Percentiles rank a stretch among this genome's conserved stretches.
These are phyloP conservation scores for Blastobotrys illinoisensis DNA, from an alignment of 1,139 yeast species.

Conservation along the genomic window DNA sequence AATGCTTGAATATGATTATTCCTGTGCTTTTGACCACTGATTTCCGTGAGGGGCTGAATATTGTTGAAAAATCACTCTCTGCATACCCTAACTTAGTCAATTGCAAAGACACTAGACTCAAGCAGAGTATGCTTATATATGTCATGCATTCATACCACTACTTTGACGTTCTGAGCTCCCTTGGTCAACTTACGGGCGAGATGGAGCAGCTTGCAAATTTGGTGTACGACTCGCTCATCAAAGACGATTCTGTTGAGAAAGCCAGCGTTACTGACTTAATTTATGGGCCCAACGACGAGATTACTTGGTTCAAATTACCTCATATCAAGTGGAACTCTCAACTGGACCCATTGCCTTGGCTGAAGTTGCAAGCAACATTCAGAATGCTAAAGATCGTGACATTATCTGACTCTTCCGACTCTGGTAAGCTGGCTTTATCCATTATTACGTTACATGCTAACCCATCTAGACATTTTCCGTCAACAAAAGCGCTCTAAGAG, in stretches of 20 bases:
- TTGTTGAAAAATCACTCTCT: background rate
- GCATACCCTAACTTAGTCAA: constrained; percentile 1
- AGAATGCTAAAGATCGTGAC: background rate
- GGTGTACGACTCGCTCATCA: background rate
- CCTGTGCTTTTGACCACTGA: constrained; percentile 3
- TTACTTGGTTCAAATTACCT: background rate
- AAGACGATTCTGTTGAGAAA: background rate
- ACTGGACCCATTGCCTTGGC: background rate
- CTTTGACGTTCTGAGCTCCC: background rate
- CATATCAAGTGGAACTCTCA: background rate
- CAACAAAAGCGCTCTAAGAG: background rate
- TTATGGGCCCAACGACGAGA: background rate
- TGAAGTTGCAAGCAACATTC: background rate
- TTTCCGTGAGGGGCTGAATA: background rate
- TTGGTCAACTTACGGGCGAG: background rate
- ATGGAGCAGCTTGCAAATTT: background rate
- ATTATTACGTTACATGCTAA: background rate
- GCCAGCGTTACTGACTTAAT: background rate
- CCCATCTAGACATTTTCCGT: background rate
- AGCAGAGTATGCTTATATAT: constrained; percentile 6
- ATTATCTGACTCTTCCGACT: background rate
- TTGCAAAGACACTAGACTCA: constrained; percentile 3
- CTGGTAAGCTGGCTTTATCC: background rate
- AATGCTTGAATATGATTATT: constrained; percentile 12
- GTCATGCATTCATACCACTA: constrained; percentile 3